phyloP scores from a whole-genome alignment of 2,329 filamentous ascomycete species.

The Parafenestella ontariensis region DNA sequence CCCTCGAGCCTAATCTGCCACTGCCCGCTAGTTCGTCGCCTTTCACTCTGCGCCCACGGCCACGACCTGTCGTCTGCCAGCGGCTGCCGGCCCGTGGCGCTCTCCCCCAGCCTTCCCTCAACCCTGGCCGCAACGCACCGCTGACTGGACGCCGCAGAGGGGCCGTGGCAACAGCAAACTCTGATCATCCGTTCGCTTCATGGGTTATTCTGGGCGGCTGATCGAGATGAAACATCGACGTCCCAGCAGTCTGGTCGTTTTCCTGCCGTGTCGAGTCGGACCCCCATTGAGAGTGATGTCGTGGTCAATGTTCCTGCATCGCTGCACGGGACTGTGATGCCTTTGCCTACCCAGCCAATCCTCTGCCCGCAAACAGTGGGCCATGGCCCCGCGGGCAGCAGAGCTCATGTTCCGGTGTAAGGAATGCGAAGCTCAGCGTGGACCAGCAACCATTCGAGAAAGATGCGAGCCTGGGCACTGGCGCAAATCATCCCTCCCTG shows the following conservation, averaged over 20 bases:
- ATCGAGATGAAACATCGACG: slow-evolving; percentile 50
- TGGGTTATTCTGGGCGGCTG: slow-evolving; percentile 46
- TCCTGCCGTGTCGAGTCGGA: slow-evolving; percentile 48
- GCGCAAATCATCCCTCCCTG: slow-evolving; percentile 48
- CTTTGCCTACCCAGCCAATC: slow-evolving; percentile 42
- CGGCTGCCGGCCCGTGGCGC: slow-evolving; percentile 46
- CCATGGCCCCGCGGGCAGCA: slow-evolving; percentile 26
- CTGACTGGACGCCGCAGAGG: slow-evolving; percentile 38
- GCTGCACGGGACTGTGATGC: slow-evolving; percentile 48
- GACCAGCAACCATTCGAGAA: slow-evolving; percentile 44
- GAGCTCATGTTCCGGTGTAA: slow-evolving; percentile 44
- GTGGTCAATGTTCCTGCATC: slow-evolving; percentile 53
- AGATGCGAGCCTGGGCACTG: slow-evolving; percentile 45
- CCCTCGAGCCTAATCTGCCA: slow-evolving; percentile 21
- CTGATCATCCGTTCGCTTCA: slow-evolving; percentile 48
- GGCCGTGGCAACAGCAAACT: slow-evolving; percentile 35
- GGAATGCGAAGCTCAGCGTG: slow-evolving; percentile 48
- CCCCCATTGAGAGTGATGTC: slow-evolving; percentile 44
- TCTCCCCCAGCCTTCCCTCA: slow-evolving; percentile 31
- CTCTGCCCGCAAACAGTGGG: slow-evolving; percentile 23
- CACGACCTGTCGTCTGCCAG: slow-evolving; percentile 34
- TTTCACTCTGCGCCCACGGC: slow-evolving; percentile 24
- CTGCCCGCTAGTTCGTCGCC: slow-evolving; percentile 18
- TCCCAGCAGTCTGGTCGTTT: slow-evolving; percentile 38
- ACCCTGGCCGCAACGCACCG: slow-evolving; percentile 25